phyloP scores from a whole-genome alignment of 1,284 basidiomycete genomes.

The Ceratobasidium papillatum region DNA sequence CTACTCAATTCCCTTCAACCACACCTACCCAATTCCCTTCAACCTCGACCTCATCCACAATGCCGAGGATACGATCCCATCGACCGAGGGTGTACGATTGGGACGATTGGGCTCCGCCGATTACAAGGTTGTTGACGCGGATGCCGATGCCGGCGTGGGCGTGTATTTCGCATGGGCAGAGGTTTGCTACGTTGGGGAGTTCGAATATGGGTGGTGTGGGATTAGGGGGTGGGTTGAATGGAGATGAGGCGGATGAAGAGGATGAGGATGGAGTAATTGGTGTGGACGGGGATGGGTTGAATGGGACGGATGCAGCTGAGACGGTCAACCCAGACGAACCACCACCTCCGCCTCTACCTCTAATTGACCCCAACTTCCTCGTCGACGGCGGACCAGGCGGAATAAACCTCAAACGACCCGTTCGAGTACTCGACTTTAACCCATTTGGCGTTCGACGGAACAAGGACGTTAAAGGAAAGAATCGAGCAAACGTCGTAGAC shows the following conservation, averaged over 20 bases:
- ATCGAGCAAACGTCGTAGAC: slow-evolving; percentile 6
- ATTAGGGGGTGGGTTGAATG: not conserved
- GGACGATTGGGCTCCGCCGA: slow-evolving; percentile 37
- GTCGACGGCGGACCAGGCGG: slow-evolving; percentile 30
- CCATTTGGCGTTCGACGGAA: slow-evolving; percentile 18
- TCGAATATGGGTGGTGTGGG: not conserved
- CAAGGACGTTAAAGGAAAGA: slow-evolving; percentile 6
- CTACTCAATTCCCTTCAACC: not conserved
- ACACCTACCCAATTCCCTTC: not conserved
- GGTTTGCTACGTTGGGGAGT: slow-evolving; percentile 24
- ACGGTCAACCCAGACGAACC: not conserved
- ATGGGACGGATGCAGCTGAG: not conserved
- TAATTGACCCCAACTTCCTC: slow-evolving; percentile 2
- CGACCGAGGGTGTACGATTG: slow-evolving; percentile 19
- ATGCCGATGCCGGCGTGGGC: slow-evolving; percentile 40
- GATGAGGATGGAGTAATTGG: not conserved
- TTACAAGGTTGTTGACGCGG: slow-evolving; percentile 21
- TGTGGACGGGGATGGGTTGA: not conserved
- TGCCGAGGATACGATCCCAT: not conserved
- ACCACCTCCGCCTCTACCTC: not conserved
- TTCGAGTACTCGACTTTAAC: slow-evolving; percentile 37
- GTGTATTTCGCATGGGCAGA: slow-evolving; percentile 33
- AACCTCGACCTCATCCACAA: not conserved
- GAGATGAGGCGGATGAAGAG: not conserved
- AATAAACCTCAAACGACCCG: slow-evolving; percentile 24